Conservation (phyloP, 305 asterid genomes). For the Fraxinus velutina region DNA sequence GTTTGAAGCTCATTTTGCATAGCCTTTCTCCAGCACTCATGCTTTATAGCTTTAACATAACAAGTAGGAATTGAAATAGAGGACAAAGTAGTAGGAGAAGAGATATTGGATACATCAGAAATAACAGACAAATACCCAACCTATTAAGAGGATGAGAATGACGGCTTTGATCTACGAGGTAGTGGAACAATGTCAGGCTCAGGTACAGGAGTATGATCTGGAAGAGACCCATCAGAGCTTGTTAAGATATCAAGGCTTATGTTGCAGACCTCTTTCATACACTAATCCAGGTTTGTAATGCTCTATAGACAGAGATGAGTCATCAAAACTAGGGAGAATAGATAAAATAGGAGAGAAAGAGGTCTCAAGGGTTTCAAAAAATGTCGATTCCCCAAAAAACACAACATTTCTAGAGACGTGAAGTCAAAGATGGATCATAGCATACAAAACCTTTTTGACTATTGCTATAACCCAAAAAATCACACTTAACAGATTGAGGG, state of each 20-base stretch:
- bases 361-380: neutral
- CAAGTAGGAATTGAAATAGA: neutral
- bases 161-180: neutral
- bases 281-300: neutral
- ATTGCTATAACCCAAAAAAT: neutral
- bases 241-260: neutral
- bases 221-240: neutral
- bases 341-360: neutral
- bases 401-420: too few relatives aligned
- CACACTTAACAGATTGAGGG: neutral
- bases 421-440: neutral
- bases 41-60: neutral
- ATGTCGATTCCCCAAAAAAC: neutral
- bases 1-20: neutral
- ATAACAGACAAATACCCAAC: neutral
- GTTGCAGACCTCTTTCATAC: neutral
- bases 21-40: neutral
- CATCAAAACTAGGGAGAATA: neutral
- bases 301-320: neutral
- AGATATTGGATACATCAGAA: neutral
- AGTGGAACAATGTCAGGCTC: neutral
- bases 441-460: neutral
- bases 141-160: neutral
- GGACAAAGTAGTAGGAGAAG: neutral
- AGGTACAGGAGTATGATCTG: neutral